These are phyloP conservation scores for Oryza coarctata DNA, from an alignment of 176 grass and related monocot genomes.

Conservation along the genomic window DNA sequence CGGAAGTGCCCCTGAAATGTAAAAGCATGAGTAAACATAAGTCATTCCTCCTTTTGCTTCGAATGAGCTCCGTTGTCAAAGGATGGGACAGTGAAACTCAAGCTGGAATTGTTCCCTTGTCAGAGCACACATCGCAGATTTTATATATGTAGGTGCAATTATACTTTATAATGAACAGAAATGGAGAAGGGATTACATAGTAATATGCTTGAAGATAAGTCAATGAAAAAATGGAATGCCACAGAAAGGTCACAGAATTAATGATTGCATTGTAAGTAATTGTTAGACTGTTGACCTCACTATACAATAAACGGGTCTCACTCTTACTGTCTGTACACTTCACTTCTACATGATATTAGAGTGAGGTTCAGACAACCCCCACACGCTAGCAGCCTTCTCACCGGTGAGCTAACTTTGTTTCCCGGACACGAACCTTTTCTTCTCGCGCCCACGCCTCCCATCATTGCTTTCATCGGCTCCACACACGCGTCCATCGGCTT, in stretches of 20 bases:
- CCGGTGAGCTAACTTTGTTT: too few species aligned
- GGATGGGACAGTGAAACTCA: not conserved
- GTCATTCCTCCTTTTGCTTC: conserved; percentile 2
- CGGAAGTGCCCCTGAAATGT: conserved; percentile 36
- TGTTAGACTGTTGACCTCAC: too few species aligned
- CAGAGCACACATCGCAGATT: not conserved
- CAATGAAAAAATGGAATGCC: not conserved
- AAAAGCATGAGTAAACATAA: not conserved
- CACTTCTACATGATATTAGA: too few species aligned
- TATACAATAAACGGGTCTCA: too few species aligned
- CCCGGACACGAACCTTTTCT: too few species aligned
- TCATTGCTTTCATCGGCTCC: too few species aligned
- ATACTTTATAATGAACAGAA: not conserved
- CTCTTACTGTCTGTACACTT: too few species aligned
- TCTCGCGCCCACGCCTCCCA: too few species aligned
- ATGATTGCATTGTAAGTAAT: not conserved
- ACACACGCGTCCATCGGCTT: too few species aligned
- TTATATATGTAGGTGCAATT: not conserved
- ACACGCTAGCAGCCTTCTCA: too few species aligned
- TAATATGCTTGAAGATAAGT: not conserved
- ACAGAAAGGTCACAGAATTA: not conserved
- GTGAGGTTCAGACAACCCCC: too few species aligned
- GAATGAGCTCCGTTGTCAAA: not conserved
- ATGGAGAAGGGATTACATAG: not conserved
- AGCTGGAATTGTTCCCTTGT: not conserved